Conservation (phyloP, 1,284 basidiomycete species). For the Heterobasidion annosum region DNA sequence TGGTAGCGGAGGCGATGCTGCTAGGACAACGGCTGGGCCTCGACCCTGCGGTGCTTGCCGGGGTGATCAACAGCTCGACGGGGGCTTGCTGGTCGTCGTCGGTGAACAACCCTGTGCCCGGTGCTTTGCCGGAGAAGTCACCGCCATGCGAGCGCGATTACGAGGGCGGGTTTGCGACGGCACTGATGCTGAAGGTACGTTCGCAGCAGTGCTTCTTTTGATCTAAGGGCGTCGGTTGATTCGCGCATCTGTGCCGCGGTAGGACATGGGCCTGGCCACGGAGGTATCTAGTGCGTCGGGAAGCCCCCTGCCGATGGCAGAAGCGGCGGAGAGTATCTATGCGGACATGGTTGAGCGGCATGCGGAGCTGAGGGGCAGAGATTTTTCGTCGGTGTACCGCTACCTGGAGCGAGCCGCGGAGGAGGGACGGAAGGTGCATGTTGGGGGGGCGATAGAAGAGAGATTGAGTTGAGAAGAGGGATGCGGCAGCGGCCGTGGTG, state of each 20-base stretch:
- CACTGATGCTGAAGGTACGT: conserved; percentile 74
- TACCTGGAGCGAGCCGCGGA: conserved; percentile 29
- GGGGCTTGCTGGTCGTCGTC: conserved; percentile 79
- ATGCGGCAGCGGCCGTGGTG: not conserved
- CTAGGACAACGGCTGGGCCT: conserved; percentile 73
- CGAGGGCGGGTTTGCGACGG: conserved; percentile 79
- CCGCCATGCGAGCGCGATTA: conserved; percentile 81
- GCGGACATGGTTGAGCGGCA: conserved; percentile 38
- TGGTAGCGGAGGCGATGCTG: conserved; percentile 79
- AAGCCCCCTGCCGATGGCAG: conserved; percentile 55
- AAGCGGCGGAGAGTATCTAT: conserved; percentile 55
- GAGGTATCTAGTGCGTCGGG: conserved; percentile 44
- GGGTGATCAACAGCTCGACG: conserved; percentile 79
- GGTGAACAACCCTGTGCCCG: conserved; percentile 83
- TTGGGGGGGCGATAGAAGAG: not conserved
- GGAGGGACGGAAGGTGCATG: conserved; percentile 2
- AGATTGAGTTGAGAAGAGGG: not conserved
- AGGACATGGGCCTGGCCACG: conserved; percentile 78
- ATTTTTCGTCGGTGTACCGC: conserved; percentile 76
- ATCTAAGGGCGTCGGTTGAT: not conserved
- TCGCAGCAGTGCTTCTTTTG: not conserved
- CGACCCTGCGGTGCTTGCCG: conserved; percentile 64
- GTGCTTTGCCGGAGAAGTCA: conserved; percentile 58
- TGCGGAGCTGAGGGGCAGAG: conserved; percentile 55
- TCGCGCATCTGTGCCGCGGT: conserved; percentile 1